Base-by-base conservation (phyloP, 306 rosid species). In the Vigna nakashimae region DNA sequence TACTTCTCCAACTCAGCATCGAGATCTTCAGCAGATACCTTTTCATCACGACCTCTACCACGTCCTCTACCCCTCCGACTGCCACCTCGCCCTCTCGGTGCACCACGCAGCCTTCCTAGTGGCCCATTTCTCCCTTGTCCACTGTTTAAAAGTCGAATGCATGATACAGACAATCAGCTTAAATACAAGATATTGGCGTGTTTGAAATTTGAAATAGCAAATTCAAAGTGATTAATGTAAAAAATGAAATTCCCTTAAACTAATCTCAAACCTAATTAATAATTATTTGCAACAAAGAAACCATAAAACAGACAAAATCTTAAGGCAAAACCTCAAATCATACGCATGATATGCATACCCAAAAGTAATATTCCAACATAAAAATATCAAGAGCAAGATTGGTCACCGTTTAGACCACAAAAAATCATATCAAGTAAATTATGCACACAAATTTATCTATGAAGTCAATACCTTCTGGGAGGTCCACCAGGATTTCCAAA, bases 1-100 rank as follows among this genome's bases (percentile, higher is more conserved):
- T 96, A 96, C 88, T 92, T 96, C 85, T 92, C 94, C 90, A 96
- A 82, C 40, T 96, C 99, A 73, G 98, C 97, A 87, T 96, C 99
- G 77, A 96, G 97, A 75, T 92, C 99, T 64, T 90, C 98, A 12
- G 98, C 97, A 48, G 98, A 96, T 62, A 92, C 69, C 80, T 92
- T 96, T 69, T 91, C 97, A 24, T 79, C 96, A 74, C 86, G 89
- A 46, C 70, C 82, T 74, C 84, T 82, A 32, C 98, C 97, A 58
- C 94, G 91, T 49, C 93, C 96, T 15, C 89, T 79, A 34, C 84
- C 84, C 55, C 85, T 53, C 51, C 22, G 71, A 52, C 30, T 30
- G 71, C 85, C 78, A 36, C 76, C 85, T 43, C 85, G 78, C 74
- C 85, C 69, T 24, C 92, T 52, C 7, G 22, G 4, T 1, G 24